Percentiles rank a stretch among this genome's conserved stretches.
These are phyloP conservation scores for Avena atlantica DNA, from an alignment of 176 grass and related monocot species.

Conservation along the genomic window DNA sequence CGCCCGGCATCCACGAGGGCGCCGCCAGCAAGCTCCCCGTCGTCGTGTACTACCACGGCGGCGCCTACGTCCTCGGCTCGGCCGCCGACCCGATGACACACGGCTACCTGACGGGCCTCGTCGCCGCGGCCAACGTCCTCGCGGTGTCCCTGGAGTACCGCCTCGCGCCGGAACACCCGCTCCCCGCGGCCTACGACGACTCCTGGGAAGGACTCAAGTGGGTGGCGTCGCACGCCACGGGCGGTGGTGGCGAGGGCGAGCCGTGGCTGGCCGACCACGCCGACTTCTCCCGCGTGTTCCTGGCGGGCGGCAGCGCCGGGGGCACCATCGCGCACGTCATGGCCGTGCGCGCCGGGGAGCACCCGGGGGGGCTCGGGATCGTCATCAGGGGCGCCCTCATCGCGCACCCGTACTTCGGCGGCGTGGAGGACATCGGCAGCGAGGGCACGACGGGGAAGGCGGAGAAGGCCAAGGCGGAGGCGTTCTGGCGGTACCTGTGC, in stretches of 20 bases:
- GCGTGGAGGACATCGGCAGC: slow-evolving; percentile 54
- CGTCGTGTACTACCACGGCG: slow-evolving; percentile 72
- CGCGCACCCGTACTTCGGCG: slow-evolving; percentile 82
- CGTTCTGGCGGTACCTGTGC: slow-evolving; percentile 68
- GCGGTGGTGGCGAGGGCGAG: slow-evolving; percentile 3
- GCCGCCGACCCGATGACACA: slow-evolving; percentile 69
- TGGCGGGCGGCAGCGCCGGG: slow-evolving; percentile 62
- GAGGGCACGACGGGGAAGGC: slow-evolving; percentile 48
- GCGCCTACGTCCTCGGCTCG: slow-evolving; percentile 72
- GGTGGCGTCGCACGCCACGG: slow-evolving; percentile 64
- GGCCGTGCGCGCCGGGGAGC: slow-evolving; percentile 55
- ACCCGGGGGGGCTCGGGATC: slow-evolving; percentile 9
- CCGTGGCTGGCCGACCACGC: slow-evolving; percentile 69
- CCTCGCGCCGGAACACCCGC: slow-evolving; percentile 76
- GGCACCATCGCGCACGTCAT: slow-evolving; percentile 76
- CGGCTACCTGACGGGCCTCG: slow-evolving; percentile 54
- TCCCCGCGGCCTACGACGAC: slow-evolving; percentile 77
- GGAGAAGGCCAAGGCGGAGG: slow-evolving; percentile 52
- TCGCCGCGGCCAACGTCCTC: slow-evolving; percentile 52
- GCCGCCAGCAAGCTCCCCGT: slow-evolving; percentile 47
- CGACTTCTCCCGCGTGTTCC: slow-evolving; percentile 65
- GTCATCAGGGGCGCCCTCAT: slow-evolving; percentile 51
- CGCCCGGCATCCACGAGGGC: background rate
- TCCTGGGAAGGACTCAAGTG: slow-evolving; percentile 59
- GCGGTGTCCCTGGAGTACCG: slow-evolving; percentile 79